Evolutionary conservation across 1,284 basidiomycete species (phyloP), one percentile per base, ranked within the genome.

Genomic region (Leucoagaricus sp.): DNA sequence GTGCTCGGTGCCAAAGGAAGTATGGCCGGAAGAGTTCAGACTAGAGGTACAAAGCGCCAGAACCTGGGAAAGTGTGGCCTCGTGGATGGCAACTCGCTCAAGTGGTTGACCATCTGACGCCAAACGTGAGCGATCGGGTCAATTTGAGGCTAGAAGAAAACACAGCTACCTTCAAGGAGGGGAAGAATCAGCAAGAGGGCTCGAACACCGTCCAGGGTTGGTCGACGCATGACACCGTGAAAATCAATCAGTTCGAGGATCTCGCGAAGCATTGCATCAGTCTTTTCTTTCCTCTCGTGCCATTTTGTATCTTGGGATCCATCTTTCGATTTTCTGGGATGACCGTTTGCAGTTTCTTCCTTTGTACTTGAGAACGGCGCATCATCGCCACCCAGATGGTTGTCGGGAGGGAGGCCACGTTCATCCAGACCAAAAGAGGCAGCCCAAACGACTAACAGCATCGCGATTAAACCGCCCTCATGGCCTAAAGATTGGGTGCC

Each of bases 381-480:
- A 25, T 41, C n/a, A 3, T 58, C 44, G 12, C 19, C 26, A 25
- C 41, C 49, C 13, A 15, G 12, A n/a, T 47, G 58, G 52, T 57
- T 58, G 41, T 51, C 64, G 53, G 65, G 70, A 50, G 66, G 71
- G 8, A 81, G 68, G 28, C 93, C 93, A 25, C 77, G 78, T 63
- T 93, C 89, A 68, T 95, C 84, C 44, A 95, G 75, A 21, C 94
- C 93, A 67, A 91, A 94, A 26, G 90, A 92, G 1, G 86, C 82
- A 0, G 91, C 93, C 93, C 93, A 96, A 17, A 88, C 82, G 51
- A 91, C 90, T 17, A 94, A 75, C 23, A 88, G 68, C 78, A 88
- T 84, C 7, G 84, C 77, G 44, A 91, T 76, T 54, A 92, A 78
- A 50, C 80, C 79, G 15, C 83, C 89, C 58, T 88, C 81, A 55